Percentiles rank a stretch among this genome's conserved stretches.
Evolutionary conservation across 2,329 filamentous ascomycete genomes (phyloP).

Genomic region (Fusarium nelsonii): DNA sequence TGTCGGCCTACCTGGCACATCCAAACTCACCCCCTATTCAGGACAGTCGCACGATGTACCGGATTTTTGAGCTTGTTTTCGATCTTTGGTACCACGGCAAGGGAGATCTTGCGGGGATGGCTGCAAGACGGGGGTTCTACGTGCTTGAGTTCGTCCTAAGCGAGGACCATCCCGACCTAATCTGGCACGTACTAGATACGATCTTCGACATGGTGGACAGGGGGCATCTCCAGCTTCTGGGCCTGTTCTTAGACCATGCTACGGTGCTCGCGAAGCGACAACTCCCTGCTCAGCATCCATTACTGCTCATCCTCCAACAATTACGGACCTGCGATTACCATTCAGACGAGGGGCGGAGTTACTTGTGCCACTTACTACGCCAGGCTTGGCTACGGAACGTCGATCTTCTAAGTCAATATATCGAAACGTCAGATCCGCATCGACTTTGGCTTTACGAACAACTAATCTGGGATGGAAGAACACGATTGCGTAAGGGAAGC

Average conservation of each 20-base stretch:
- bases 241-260: slow-evolving; percentile 53
- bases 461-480: slow-evolving; percentile 56
- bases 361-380: slow-evolving; percentile 52
- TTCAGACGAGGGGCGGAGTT: slow-evolving; percentile 49
- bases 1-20: slow-evolving; percentile 53
- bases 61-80: slow-evolving; percentile 55
- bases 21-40: slow-evolving; percentile 54
- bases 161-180: slow-evolving; percentile 54
- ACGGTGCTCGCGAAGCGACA: slow-evolving; percentile 47
- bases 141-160: slow-evolving; percentile 54
- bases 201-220: slow-evolving; percentile 55
- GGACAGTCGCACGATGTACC: slow-evolving; percentile 57
- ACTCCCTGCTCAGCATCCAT: slow-evolving; percentile 51
- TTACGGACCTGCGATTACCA: slow-evolving; percentile 51
- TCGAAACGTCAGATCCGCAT: slow-evolving; percentile 48
- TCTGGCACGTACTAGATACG: slow-evolving; percentile 56
- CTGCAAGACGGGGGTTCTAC: slow-evolving; percentile 53
- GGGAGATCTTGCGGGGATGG: slow-evolving; percentile 54
- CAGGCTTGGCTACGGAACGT: slow-evolving; percentile 56
- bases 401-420: slow-evolving; percentile 50
- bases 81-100: slow-evolving; percentile 54
- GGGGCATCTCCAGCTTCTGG: slow-evolving; percentile 52
- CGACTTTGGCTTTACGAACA: slow-evolving; percentile 56
- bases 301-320: slow-evolving; percentile 52
- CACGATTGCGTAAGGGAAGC: slow-evolving; percentile 51